phyloP scores from a whole-genome alignment of 2,329 filamentous ascomycete genomes.

The Aspergillus sp. region DNA sequence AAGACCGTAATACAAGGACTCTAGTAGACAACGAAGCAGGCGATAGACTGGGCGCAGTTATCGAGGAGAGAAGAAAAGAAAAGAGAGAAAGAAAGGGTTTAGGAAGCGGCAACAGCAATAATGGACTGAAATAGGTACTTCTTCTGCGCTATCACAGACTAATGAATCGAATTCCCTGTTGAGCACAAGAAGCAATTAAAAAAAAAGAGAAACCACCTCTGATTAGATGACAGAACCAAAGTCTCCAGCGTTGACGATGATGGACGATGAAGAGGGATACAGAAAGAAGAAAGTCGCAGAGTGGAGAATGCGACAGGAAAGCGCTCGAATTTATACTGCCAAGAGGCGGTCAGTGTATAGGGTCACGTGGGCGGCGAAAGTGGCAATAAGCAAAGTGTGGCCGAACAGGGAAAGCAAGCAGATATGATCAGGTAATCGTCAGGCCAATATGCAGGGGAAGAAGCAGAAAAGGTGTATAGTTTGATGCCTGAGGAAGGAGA shows the following conservation, averaged over 20 bases:
- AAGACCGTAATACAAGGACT: constrained; percentile 19
- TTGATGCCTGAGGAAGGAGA: constrained; percentile 8
- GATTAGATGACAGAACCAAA: constrained; percentile 18
- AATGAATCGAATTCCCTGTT: constrained; percentile 18
- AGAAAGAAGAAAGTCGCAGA: constrained; percentile 17
- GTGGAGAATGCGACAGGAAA: constrained; percentile 34
- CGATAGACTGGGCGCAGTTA: constrained; percentile 14
- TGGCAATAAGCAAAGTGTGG: neutral
- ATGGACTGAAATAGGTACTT: constrained; percentile 24
- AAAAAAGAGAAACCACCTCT: constrained; percentile 3
- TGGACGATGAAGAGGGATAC: constrained; percentile 10
- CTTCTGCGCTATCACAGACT: constrained; percentile 26
- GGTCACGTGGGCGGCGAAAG: constrained; percentile 31
- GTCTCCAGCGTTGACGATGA: neutral
- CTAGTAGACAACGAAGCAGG: constrained; percentile 16
- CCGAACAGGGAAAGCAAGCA: constrained; percentile 6
- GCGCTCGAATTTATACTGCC: constrained; percentile 36
- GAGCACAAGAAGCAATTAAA: constrained; percentile 9
- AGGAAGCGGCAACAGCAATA: constrained; percentile 18
- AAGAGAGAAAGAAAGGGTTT: constrained; percentile 8
- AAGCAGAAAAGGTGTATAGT: neutral
- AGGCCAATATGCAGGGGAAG: constrained; percentile 6
- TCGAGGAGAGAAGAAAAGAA: neutral
- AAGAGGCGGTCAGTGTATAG: constrained; percentile 25
- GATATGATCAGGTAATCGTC: constrained; percentile 13